Percentiles rank a stretch among this genome's conserved stretches.
Evolutionary conservation across 1,139 yeast genomes (phyloP).

Genomic region (Pichia sp.): DNA sequence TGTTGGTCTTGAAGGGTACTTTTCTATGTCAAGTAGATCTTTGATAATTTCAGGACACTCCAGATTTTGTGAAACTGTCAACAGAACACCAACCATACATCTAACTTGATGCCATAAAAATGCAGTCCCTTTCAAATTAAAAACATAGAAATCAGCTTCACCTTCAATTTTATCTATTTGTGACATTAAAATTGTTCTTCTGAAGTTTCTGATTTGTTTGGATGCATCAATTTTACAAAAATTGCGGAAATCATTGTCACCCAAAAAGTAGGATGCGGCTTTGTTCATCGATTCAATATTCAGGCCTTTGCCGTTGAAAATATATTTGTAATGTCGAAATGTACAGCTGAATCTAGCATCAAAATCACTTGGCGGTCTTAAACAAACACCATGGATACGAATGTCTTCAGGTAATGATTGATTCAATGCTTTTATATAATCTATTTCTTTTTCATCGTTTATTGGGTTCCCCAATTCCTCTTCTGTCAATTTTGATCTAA

Average conservation of each 20-base stretch:
- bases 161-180: constrained; percentile 38
- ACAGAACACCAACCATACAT: constrained; percentile 82
- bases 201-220: constrained; percentile 77
- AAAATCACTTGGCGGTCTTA: constrained; percentile 75
- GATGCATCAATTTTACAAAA: constrained; percentile 93
- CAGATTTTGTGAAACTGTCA: constrained; percentile 70
- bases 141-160: constrained; percentile 43
- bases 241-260: constrained; percentile 87
- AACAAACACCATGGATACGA: constrained; percentile 70
- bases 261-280: constrained; percentile 62
- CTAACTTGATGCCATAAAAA: constrained; percentile 98
- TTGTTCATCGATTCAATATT: constrained; percentile 60
- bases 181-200: constrained; percentile 50
- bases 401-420: constrained; percentile 76
- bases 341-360: constrained; percentile 91
- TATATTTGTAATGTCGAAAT: constrained; percentile 77
- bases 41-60: constrained; percentile 56
- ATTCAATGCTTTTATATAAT: constrained; percentile 70
- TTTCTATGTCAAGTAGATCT: constrained; percentile 52
- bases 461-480: constrained; percentile 52
- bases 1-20: constrained; percentile 63
- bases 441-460: constrained; percentile 62
- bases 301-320: constrained; percentile 51
- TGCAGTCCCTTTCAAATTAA: constrained; percentile 82
- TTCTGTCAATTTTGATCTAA: constrained; percentile 58